Percentiles rank a stretch among this genome's conserved stretches.
Conservation (phyloP, 164 flowering plant species). For the Berberis thunbergii region DNA sequence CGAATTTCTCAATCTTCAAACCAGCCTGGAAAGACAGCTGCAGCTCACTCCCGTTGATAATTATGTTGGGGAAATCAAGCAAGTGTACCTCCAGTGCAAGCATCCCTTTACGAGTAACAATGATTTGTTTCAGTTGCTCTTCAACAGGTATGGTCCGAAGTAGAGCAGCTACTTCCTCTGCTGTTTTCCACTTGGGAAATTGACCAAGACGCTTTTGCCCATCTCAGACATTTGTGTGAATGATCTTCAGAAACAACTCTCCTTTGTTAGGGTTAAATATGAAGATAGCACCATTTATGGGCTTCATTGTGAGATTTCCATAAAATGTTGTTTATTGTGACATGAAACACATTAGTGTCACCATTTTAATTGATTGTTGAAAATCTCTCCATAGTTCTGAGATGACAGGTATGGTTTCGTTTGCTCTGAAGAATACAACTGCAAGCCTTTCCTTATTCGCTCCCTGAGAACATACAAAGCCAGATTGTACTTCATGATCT, state of each 20-base stretch:
- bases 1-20: constrained; percentile 96
- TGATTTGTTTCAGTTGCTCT: constrained; percentile 97
- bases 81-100: constrained; percentile 96
- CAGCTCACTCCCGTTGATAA: constrained; percentile 96
- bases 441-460: constrained; percentile 94
- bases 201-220: constrained; percentile 99
- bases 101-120: constrained; percentile 99
- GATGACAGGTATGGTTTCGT: constrained; percentile 97
- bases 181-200: constrained; percentile 99
- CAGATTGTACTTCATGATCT: constrained; percentile 99
- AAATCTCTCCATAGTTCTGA: constrained; percentile 98
- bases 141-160: constrained; percentile 97
- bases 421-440: constrained; percentile 97
- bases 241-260: constrained; percentile 92
- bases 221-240: constrained; percentile 99
- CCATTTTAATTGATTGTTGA: constrained; percentile 98
- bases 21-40: constrained; percentile 99
- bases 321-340: constrained; percentile 96
- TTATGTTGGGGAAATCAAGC: constrained; percentile 96
- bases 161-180: constrained; percentile 99
- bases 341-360: constrained; percentile 98
- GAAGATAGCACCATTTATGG: constrained; percentile 99
- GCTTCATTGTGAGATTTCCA: constrained; percentile 96
- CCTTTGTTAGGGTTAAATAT: constrained; percentile 97
- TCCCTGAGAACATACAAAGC: constrained; percentile 95